Evolutionary conservation across 768 basidiomycete genomes (phyloP).

Genomic region (Phaffia tasmanica): DNA sequence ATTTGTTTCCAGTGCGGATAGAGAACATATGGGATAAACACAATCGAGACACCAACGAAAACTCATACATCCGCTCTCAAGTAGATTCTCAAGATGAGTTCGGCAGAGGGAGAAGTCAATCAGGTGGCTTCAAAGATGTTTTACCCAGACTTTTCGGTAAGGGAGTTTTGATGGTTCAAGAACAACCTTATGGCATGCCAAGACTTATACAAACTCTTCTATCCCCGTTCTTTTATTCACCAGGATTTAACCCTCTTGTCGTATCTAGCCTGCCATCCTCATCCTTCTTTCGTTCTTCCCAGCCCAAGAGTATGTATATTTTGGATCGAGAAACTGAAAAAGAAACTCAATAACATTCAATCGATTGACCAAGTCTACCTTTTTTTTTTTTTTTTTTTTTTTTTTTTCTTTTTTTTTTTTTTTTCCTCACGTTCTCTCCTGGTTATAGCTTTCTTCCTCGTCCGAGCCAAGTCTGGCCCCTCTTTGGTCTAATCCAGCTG

Average conservation of each 20-base stretch:
- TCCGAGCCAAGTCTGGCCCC: conserved; percentile 14
- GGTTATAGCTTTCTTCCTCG: conserved; percentile 16
- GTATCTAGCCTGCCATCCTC: conserved; percentile 8
- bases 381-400: background rate
- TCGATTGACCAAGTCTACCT: background rate
- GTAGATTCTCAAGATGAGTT: too few species aligned
- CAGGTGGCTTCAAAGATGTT: too few species aligned
- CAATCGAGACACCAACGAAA: too few species aligned
- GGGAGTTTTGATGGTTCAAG: too few species aligned
- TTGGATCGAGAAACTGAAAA: background rate
- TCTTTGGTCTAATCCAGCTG: conserved; percentile 7
- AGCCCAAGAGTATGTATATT: conserved; percentile 1
- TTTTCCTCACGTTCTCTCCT: too few species aligned
- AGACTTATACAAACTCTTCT: too few species aligned
- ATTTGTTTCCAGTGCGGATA: too few species aligned
- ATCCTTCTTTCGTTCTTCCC: conserved; percentile 16
- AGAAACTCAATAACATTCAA: background rate
- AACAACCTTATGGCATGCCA: too few species aligned
- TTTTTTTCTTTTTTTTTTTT: background rate
- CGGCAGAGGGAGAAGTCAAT: too few species aligned
- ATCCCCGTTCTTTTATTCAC: background rate
- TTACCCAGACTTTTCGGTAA: too few species aligned
- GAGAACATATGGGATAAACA: too few species aligned
- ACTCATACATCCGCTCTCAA: too few species aligned
- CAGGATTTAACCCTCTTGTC: conserved; percentile 10